Evolutionary conservation across 2,329 filamentous ascomycete species (phyloP).

Genomic region (Nakataea oryzae): DNA sequence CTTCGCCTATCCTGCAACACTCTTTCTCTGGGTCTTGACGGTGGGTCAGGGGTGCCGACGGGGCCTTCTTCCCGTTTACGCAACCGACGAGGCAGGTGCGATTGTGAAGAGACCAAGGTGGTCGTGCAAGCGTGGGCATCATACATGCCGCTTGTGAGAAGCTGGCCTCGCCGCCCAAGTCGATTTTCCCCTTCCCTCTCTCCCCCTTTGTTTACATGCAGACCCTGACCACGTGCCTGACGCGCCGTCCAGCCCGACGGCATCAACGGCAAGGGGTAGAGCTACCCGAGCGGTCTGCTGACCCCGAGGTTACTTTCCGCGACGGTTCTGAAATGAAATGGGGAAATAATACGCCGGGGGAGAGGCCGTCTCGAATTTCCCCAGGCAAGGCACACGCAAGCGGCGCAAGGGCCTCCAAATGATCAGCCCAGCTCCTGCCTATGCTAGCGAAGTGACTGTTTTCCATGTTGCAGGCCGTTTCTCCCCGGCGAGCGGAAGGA

Average conservation of each 20-base stretch:
- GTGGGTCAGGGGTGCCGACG: not conserved
- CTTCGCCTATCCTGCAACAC: not conserved
- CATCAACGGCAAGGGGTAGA: not conserved
- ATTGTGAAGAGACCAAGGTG: too few species aligned
- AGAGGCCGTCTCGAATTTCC: too few species aligned
- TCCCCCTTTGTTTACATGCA: not conserved
- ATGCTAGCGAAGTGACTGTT: too few species aligned
- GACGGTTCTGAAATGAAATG: not conserved
- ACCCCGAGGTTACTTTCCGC: not conserved
- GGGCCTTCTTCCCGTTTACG: not conserved
- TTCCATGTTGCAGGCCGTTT: too few species aligned
- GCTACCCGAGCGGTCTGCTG: not conserved
- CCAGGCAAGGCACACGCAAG: too few species aligned
- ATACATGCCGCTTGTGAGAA: too few species aligned
- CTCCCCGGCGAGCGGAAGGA: too few species aligned
- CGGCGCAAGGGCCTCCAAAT: not conserved
- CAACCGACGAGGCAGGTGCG: not conserved
- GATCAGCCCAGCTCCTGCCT: not conserved
- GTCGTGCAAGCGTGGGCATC: not conserved
- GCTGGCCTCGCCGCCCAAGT: too few species aligned
- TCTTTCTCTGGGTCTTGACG: not conserved
- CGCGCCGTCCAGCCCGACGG: not conserved
- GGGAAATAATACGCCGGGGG: too few species aligned
- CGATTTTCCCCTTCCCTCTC: not conserved
- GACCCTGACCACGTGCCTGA: not conserved